These are phyloP conservation scores for maize (Zea mays) DNA, from an alignment of 176 grass and related monocot genomes.

Conservation along the genomic window DNA sequence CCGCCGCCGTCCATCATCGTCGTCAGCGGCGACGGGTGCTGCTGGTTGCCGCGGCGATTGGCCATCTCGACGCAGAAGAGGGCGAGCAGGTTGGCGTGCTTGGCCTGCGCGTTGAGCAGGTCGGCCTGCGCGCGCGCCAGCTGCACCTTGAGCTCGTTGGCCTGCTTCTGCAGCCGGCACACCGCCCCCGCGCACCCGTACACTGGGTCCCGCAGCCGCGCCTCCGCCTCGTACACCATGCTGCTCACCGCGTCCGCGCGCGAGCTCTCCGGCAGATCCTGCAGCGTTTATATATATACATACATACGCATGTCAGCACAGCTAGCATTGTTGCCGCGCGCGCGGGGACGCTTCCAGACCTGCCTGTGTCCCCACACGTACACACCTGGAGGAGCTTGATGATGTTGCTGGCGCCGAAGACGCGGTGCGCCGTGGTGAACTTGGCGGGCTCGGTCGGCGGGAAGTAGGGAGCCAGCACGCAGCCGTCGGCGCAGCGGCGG, in stretches of 20 bases:
- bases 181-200: slow-evolving; percentile 76
- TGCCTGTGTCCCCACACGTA: too few relatives aligned
- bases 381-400: slow-evolving; percentile 52
- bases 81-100: slow-evolving; percentile 63
- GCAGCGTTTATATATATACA: too few relatives aligned
- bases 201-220: slow-evolving; percentile 64
- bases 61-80: slow-evolving; percentile 60
- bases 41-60: neutral
- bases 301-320: too few relatives aligned
- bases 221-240: slow-evolving; percentile 92
- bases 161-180: slow-evolving; percentile 72
- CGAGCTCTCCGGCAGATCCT: slow-evolving; percentile 64
- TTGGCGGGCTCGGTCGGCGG: slow-evolving; percentile 77
- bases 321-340: too few relatives aligned
- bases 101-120: slow-evolving; percentile 51
- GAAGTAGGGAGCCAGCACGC: slow-evolving; percentile 90
- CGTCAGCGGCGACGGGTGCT: neutral
- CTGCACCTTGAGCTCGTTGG: slow-evolving; percentile 72
- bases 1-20: neutral
- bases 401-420: slow-evolving; percentile 98
- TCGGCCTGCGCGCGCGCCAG: slow-evolving; percentile 71
- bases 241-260: slow-evolving; percentile 76
- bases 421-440: slow-evolving; percentile 90
- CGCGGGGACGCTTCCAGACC: too few relatives aligned
- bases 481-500: slow-evolving; percentile 81